Conservation (phyloP, 257 asterid genomes). For the Gardenia jasminoides region DNA sequence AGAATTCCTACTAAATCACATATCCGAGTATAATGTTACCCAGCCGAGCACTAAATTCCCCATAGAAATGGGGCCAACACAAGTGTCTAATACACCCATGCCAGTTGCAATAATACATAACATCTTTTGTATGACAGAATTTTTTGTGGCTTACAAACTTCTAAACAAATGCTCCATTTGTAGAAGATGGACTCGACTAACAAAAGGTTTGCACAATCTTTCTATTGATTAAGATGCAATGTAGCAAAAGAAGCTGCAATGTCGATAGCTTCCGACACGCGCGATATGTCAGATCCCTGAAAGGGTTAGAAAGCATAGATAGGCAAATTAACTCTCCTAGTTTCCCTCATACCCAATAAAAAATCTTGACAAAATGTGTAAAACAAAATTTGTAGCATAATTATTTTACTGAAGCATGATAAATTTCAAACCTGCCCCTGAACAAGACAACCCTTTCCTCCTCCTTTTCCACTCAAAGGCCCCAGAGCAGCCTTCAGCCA, state of each 20-base stretch:
- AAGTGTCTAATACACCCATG: neutral
- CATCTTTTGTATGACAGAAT: neutral
- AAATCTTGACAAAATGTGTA: neutral
- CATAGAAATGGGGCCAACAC: neutral
- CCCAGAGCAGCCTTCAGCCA: constrained; percentile 80
- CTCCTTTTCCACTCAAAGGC: constrained; percentile 85
- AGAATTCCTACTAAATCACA: neutral
- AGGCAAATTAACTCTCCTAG: neutral
- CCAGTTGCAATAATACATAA: neutral
- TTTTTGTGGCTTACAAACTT: neutral
- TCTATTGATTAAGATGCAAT: constrained; percentile 59
- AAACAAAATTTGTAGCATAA: neutral
- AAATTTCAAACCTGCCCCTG: constrained; percentile 80
- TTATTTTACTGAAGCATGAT: neutral
- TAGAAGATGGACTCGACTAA: neutral
- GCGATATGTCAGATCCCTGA: constrained; percentile 65
- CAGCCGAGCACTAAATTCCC: neutral
- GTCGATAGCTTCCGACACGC: constrained; percentile 59
- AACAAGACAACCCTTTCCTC: constrained; percentile 92
- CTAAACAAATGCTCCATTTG: neutral
- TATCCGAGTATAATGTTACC: neutral
- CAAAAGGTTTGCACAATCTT: neutral
- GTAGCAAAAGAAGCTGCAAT: constrained; percentile 82
- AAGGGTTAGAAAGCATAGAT: neutral
- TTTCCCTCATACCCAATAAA: neutral